phyloP scores from a whole-genome alignment of 1,139 yeast species.

The Protomyces pachydermus region DNA sequence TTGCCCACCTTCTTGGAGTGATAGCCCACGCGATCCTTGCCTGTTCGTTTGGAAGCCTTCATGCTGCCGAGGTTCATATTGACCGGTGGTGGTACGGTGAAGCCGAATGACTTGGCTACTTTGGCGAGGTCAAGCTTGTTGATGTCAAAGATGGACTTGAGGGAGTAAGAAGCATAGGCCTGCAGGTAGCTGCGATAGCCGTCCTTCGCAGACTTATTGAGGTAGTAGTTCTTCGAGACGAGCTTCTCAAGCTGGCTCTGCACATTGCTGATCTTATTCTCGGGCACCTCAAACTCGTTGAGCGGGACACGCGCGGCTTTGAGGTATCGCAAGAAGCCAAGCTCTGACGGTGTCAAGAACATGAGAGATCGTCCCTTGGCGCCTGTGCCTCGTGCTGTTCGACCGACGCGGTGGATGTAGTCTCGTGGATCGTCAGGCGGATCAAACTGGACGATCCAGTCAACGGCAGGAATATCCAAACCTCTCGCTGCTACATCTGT shows the following conservation, averaged over 20 bases:
- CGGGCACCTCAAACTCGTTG: slow-evolving; percentile 93
- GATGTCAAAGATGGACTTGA: slow-evolving; percentile 91
- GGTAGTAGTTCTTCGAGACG: slow-evolving; percentile 85
- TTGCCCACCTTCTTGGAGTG: slow-evolving; percentile 25
- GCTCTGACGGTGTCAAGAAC: slow-evolving; percentile 90
- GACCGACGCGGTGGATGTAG: slow-evolving; percentile 94
- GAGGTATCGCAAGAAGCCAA: slow-evolving; percentile 88
- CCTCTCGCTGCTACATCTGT: slow-evolving; percentile 99
- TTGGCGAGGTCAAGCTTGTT: slow-evolving; percentile 89
- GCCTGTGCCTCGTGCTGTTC: slow-evolving; percentile 91
- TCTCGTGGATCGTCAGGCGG: slow-evolving; percentile 99
- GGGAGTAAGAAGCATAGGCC: slow-evolving; percentile 93
- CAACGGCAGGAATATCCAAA: slow-evolving; percentile 92
- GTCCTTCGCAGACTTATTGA: slow-evolving; percentile 93
- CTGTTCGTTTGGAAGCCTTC: slow-evolving; percentile 49
- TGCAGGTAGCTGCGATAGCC: slow-evolving; percentile 95
- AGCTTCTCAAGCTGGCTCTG: slow-evolving; percentile 89
- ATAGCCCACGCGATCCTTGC: slow-evolving; percentile 24
- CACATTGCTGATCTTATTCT: slow-evolving; percentile 88
- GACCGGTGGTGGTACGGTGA: slow-evolving; percentile 92
- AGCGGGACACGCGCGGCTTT: slow-evolving; percentile 96
- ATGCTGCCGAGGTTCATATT: slow-evolving; percentile 85
- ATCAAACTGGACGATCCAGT: slow-evolving; percentile 95
- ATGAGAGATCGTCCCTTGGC: slow-evolving; percentile 91
- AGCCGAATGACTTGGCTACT: slow-evolving; percentile 94